Evolutionary conservation across 495 filamentous ascomycete genomes (phyloP).

Genomic region (Penicillium samsonianum): DNA sequence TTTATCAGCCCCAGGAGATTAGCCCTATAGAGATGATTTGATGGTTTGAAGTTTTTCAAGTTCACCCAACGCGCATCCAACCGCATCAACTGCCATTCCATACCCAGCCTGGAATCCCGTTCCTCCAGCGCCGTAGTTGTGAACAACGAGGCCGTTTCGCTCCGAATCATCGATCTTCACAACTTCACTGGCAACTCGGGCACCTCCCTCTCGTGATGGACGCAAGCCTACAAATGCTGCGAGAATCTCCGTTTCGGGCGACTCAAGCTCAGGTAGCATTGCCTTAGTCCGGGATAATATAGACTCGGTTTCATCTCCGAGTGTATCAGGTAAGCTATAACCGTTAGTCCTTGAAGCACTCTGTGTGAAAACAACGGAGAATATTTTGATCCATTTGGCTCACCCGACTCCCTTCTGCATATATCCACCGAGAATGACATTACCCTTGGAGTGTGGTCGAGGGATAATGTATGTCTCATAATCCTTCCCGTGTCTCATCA

Average conservation of each 20-base stretch:
- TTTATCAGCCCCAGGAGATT: neutral
- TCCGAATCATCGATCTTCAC: neutral
- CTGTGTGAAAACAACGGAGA: neutral
- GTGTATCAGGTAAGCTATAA: conserved; percentile 1
- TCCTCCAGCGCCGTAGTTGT: conserved; percentile 39
- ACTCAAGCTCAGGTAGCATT: conserved; percentile 21
- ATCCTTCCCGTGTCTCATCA: conserved; percentile 35
- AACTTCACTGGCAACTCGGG: conserved; percentile 26
- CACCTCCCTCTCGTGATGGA: conserved; percentile 32
- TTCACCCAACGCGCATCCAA: neutral
- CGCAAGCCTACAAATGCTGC: conserved; percentile 28
- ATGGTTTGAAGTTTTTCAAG: neutral
- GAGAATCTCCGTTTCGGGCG: conserved; percentile 21
- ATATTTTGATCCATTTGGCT: neutral
- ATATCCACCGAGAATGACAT: conserved; percentile 34
- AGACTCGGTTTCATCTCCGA: conserved; percentile 25
- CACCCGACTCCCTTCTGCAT: conserved; percentile 31
- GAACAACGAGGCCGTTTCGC: conserved; percentile 14
- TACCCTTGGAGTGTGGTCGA: conserved; percentile 30
- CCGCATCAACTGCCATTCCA: conserved; percentile 23
- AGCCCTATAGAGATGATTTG: neutral
- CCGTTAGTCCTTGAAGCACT: neutral
- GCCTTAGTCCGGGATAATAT: conserved; percentile 29
- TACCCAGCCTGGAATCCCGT: conserved; percentile 30
- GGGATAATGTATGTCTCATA: conserved; percentile 40